Percentiles rank a stretch among this genome's conserved stretches.
Evolutionary conservation across 176 grass and related monocot species (phyloP).

Genomic region (Ensete ventricosum): DNA sequence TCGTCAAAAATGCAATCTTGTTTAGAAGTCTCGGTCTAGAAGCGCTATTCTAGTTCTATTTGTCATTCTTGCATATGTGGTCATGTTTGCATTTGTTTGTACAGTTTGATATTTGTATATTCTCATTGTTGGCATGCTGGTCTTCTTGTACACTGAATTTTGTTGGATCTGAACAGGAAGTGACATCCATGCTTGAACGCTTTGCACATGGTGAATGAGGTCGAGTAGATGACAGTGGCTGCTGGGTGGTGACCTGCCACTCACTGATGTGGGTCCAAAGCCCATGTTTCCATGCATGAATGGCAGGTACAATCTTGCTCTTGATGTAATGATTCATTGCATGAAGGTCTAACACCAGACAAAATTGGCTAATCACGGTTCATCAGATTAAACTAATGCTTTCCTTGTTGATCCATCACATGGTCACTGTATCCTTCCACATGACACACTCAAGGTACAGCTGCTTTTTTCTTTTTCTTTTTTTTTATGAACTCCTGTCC

Average conservation of each 20-base stretch:
- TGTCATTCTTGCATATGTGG: no score
- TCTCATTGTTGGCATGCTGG: neutral
- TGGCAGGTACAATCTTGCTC: neutral
- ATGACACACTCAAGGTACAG: neutral
- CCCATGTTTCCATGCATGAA: no score
- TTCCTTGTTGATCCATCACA: conserved; percentile 8
- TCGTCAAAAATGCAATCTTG: neutral
- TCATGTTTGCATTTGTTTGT: no score
- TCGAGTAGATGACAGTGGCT: no score
- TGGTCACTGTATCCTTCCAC: neutral
- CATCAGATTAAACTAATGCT: neutral
- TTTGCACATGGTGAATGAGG: neutral
- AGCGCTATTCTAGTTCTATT: no score
- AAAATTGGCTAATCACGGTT: neutral
- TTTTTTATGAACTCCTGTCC: no score
- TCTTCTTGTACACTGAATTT: neutral
- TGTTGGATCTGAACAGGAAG: neutral
- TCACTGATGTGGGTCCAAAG: no score
- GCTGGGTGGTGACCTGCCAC: no score
- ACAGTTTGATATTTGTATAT: no score
- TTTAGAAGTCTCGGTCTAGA: no score
- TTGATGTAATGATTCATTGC: neutral
- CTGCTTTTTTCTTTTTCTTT: neutral
- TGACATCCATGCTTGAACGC: neutral
- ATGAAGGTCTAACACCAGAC: conserved; percentile 3